A percentile compares a stretch with the other conserved stretches of the same genome.
Conservation (phyloP, 257 asterid genomes). For the Capsicum rhomboideum region DNA sequence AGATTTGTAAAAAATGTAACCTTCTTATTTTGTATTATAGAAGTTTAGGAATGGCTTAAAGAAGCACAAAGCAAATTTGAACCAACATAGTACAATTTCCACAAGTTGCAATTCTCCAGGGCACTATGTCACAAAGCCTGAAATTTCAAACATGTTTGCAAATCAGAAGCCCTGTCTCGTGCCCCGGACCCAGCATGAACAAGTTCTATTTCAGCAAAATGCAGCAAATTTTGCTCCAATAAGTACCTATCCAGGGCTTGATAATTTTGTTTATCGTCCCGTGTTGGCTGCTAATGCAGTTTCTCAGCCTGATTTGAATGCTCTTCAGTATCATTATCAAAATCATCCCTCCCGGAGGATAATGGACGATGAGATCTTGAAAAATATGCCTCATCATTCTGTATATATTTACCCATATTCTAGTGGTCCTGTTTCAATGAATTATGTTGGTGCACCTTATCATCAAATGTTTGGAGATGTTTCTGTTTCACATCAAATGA, state of each 20-base stretch:
- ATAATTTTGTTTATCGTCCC: not conserved
- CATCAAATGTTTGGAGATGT: not conserved
- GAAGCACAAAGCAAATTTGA: not conserved
- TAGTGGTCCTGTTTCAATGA: not conserved
- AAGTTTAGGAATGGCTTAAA: conserved; percentile 2
- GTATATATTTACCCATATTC: not conserved
- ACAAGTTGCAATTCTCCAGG: not conserved
- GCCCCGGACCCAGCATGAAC: not conserved
- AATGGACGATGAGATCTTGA: not conserved
- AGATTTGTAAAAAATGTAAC: not conserved
- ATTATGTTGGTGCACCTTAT: not conserved
- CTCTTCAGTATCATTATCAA: not conserved
- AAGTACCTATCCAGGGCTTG: not conserved
- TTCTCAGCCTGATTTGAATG: not conserved
- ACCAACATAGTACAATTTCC: not conserved
- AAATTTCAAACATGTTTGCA: not conserved
- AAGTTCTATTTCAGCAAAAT: not conserved
- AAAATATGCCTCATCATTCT: not conserved
- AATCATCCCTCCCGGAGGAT: not conserved
- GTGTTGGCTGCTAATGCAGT: not conserved
- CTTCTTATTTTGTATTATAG: not conserved
- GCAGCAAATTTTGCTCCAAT: not conserved
- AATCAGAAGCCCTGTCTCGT: not conserved
- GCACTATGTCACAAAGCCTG: not conserved
- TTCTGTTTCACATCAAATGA: not conserved